A percentile compares a stretch with the other conserved stretches of the same genome.
These are phyloP conservation scores for Mallotus nudiflorus DNA, from an alignment of 345 rosid species.

Conservation along the genomic window DNA sequence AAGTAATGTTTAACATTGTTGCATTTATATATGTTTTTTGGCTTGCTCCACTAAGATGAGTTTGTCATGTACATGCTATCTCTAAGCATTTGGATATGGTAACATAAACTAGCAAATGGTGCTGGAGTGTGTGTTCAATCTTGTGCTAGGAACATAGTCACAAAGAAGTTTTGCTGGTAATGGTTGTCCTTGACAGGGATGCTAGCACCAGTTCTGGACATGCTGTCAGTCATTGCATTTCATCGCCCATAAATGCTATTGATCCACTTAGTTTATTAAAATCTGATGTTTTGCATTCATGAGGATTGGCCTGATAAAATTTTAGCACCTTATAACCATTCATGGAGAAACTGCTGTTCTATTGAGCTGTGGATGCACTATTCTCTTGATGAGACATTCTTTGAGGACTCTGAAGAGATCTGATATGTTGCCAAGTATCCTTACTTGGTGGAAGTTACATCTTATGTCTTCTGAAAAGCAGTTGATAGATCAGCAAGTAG, in stretches of 20 bases:
- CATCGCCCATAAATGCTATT: not conserved
- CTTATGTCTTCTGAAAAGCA: not conserved
- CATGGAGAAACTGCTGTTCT: not conserved
- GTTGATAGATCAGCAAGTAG: not conserved
- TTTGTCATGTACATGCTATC: not conserved
- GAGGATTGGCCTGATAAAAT: not conserved
- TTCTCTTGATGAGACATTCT: not conserved
- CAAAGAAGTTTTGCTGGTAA: no score
- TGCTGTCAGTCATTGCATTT: not conserved
- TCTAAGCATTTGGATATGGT: constrained; percentile 1
- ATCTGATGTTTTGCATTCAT: not conserved
- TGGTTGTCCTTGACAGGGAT: no score
- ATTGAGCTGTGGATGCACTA: not conserved
- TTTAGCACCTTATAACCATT: not conserved
- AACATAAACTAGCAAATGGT: no score
- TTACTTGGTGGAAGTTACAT: not conserved
- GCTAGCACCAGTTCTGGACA: no score
- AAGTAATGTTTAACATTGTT: constrained; percentile 49
- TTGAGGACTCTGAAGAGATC: not conserved
- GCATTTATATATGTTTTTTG: constrained; percentile 13
- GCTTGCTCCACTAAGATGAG: not conserved
- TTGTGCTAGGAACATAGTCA: no score
- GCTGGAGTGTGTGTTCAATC: no score
- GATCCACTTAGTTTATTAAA: not conserved
- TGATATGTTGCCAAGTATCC: not conserved